Percentiles rank a stretch among this genome's conserved stretches.
phyloP scores from a whole-genome alignment of 2,329 filamentous ascomycete species.

The Xylaria arbuscula region DNA sequence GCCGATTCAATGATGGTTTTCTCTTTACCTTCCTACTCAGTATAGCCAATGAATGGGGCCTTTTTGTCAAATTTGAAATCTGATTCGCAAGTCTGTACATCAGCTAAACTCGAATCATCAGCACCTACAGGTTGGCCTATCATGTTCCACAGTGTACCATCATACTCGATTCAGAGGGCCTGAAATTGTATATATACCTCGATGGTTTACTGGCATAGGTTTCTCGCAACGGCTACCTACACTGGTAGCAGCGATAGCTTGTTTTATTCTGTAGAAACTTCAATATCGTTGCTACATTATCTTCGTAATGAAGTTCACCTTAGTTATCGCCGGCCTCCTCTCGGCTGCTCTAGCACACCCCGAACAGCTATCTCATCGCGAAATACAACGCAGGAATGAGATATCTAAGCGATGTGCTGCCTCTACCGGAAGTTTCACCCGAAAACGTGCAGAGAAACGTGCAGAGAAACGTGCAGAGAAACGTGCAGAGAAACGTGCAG shows the following conservation, averaged over 20 bases:
- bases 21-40: background rate
- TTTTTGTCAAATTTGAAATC: background rate
- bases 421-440: constrained; percentile 41
- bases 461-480: constrained; percentile 30
- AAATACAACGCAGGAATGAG: constrained; percentile 37
- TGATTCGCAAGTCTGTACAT: background rate
- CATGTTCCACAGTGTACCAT: background rate
- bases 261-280: background rate
- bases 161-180: background rate
- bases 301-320: constrained; percentile 40
- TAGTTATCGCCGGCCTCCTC: constrained; percentile 40
- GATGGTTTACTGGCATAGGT: background rate
- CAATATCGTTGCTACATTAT: background rate
- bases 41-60: constrained; percentile 3
- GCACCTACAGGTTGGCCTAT: background rate
- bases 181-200: background rate
- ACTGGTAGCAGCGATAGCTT: background rate
- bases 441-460: constrained; percentile 36
- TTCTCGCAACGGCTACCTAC: background rate
- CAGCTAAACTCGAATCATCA: background rate
- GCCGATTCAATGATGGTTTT: background rate
- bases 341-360: constrained; percentile 36
- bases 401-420: constrained; percentile 44
- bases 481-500: too few species aligned
- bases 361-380: constrained; percentile 33